A percentile compares a stretch with the other conserved stretches of the same genome.
Evolutionary conservation across 2,329 filamentous ascomycete species (phyloP).

Genomic region (Purpureocillium lavendulum): DNA sequence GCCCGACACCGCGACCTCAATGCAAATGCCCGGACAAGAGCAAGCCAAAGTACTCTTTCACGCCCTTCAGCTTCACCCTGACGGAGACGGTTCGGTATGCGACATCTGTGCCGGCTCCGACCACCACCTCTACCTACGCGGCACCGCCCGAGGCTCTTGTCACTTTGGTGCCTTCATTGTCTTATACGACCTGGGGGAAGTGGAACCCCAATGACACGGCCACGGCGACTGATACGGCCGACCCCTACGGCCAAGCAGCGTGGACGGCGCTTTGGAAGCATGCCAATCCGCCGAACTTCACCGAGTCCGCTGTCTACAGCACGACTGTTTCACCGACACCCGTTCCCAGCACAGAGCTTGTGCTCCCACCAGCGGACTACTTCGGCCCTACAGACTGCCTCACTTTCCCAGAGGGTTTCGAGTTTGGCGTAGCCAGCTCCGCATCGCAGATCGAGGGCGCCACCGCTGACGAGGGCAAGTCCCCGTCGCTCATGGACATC

Average conservation of each 20-base stretch:
- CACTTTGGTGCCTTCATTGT: conserved; percentile 16
- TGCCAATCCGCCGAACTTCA: conserved; percentile 25
- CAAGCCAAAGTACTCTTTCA: conserved; percentile 18
- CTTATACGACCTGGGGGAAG: conserved; percentile 24
- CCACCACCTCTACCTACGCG: conserved; percentile 20
- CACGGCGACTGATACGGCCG: conserved; percentile 17
- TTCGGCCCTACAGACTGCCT: conserved; percentile 39
- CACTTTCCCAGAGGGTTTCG: conserved; percentile 38
- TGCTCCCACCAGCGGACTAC: conserved; percentile 45
- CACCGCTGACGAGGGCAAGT: conserved; percentile 31
- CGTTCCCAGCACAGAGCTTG: conserved; percentile 43
- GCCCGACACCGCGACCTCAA: conserved; percentile 18
- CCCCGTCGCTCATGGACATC: conserved; percentile 34
- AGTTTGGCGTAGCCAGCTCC: conserved; percentile 38
- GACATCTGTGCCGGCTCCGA: conserved; percentile 19
- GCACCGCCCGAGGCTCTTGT: conserved; percentile 16
- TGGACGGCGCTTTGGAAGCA: conserved; percentile 24
- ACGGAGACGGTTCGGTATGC: conserved; percentile 23
- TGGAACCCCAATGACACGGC: conserved; percentile 21
- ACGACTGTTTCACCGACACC: conserved; percentile 48
- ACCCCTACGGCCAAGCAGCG: conserved; percentile 20
- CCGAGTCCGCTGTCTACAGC: conserved; percentile 18
- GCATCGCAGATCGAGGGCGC: conserved; percentile 39
- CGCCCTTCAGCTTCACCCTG: conserved; percentile 20
- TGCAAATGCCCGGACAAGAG: conserved; percentile 11